Percentiles rank a stretch among this genome's conserved stretches.
phyloP scores from a whole-genome alignment of 2,329 filamentous ascomycete genomes.

The Pseudocercospora macadamiae region DNA sequence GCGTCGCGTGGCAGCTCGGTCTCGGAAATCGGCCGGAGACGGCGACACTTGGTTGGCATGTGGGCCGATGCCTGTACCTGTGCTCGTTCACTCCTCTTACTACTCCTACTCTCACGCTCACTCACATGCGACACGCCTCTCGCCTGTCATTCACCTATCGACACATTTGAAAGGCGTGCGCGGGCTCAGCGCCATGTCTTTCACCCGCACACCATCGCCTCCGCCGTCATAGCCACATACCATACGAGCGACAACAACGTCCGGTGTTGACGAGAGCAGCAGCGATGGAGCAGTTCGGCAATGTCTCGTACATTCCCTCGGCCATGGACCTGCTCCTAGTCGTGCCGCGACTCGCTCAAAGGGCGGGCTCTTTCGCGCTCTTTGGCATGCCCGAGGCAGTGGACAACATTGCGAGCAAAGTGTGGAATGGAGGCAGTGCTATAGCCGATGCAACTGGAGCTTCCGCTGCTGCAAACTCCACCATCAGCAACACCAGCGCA shows the following conservation, averaged over 20 bases:
- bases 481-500: constrained; percentile 43
- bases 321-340: constrained; percentile 70
- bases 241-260: not conserved
- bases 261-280: not conserved
- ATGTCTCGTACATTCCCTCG: constrained; percentile 51
- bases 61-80: not conserved
- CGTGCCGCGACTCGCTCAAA: constrained; percentile 70
- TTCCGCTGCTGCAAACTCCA: constrained; percentile 44
- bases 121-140: not conserved
- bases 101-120: too few species aligned
- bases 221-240: not conserved
- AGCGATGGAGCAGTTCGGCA: constrained; percentile 21
- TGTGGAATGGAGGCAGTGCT: constrained; percentile 60
- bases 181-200: not conserved
- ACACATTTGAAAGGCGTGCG: not conserved
- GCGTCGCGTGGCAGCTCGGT: not conserved
- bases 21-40: not conserved
- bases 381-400: constrained; percentile 62
- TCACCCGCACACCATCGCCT: not conserved
- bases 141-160: not conserved
- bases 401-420: constrained; percentile 54
- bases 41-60: not conserved
- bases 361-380: constrained; percentile 62
- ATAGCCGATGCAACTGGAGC: constrained; percentile 62
- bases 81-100: too few species aligned